A percentile compares a stretch with the other conserved stretches of the same genome.
Conservation (phyloP, 23 red algal species). For the Chondrus crispus region DNA sequence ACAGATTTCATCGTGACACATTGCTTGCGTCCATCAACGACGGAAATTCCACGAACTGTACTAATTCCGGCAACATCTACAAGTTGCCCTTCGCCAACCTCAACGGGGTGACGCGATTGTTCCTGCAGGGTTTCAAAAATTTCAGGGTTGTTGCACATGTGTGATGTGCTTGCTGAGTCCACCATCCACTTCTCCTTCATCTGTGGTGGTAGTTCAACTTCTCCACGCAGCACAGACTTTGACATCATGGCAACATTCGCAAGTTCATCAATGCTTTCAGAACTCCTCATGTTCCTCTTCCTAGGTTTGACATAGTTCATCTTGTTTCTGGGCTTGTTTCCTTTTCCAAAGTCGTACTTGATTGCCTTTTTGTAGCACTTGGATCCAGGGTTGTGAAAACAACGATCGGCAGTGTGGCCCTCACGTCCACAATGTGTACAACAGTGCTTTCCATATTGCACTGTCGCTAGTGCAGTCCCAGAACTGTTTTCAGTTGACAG, state of each 20-base stretch:
- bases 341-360: too few relatives aligned
- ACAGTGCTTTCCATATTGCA: too few relatives aligned
- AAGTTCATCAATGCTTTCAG: not conserved
- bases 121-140: not conserved
- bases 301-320: too few relatives aligned
- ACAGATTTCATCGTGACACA: not conserved
- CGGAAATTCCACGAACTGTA: not conserved
- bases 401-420: too few relatives aligned
- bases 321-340: too few relatives aligned
- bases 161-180: not conserved
- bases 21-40: not conserved
- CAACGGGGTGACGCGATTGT: not conserved
- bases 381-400: too few relatives aligned
- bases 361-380: too few relatives aligned
- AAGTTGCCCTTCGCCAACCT: not conserved
- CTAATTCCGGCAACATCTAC: not conserved
- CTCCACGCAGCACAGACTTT: not conserved
- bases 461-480: too few relatives aligned
- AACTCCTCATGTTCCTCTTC: too few relatives aligned
- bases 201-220: not conserved
- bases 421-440: too few relatives aligned
- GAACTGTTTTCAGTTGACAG: not conserved
- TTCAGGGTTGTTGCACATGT: not conserved
- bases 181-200: not conserved
- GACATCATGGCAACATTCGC: not conserved